phyloP scores from a whole-genome alignment of 805 yeast genomes.

The Candida gorgasii region DNA sequence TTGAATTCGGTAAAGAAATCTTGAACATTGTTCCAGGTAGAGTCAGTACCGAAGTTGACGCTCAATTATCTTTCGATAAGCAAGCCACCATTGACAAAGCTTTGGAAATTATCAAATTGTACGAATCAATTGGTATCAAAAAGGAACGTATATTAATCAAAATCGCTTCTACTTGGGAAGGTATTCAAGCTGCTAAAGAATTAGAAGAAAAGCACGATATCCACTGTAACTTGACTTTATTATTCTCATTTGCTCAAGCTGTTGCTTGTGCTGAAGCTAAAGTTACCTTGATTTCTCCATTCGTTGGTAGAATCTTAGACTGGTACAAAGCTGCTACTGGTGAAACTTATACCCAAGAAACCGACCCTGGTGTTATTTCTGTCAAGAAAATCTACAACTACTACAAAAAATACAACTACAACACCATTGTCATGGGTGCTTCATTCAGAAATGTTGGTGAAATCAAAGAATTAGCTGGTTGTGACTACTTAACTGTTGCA shows the following conservation, averaged over 20 bases:
- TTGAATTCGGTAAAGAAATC: slow-evolving; percentile 94
- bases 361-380: slow-evolving; percentile 95
- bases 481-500: slow-evolving; percentile 93
- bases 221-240: slow-evolving; percentile 92
- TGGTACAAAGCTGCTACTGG: slow-evolving; percentile 97
- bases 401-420: slow-evolving; percentile 95
- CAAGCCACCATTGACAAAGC: slow-evolving; percentile 95
- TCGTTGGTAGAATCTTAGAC: slow-evolving; percentile 98
- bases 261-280: slow-evolving; percentile 99
- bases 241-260: slow-evolving; percentile 96
- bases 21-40: slow-evolving; percentile 96
- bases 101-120: slow-evolving; percentile 80
- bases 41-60: slow-evolving; percentile 99
- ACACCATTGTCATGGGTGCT: slow-evolving; percentile 99
- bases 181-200: slow-evolving; percentile 97
- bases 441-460: slow-evolving; percentile 97
- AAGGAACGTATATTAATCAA: slow-evolving; percentile 93
- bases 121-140: slow-evolving; percentile 78
- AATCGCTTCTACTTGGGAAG: slow-evolving; percentile 98
- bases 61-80: slow-evolving; percentile 94
- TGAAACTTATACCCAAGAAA: slow-evolving; percentile 72
- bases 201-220: slow-evolving; percentile 87
- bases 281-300: slow-evolving; percentile 95
- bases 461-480: slow-evolving; percentile 95
- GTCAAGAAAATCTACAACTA: slow-evolving; percentile 91